These are phyloP conservation scores for Isatis lusitanica DNA, from an alignment of 441 rosid genomes.

Conservation along the genomic window DNA sequence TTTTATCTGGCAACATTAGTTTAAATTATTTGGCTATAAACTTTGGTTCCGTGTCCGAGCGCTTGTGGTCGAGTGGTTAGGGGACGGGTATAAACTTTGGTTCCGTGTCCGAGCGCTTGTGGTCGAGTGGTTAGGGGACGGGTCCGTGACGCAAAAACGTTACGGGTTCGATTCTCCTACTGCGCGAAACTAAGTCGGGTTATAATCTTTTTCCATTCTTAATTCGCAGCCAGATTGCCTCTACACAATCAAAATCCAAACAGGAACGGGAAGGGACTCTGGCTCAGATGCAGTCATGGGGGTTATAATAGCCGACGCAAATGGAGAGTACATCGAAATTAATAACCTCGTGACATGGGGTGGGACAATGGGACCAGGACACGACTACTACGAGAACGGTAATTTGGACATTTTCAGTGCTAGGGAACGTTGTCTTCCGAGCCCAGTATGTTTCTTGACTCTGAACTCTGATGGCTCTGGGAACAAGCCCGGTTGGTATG, in stretches of 20 bases:
- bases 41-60: neutral
- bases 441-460: neutral
- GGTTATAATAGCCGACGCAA: neutral
- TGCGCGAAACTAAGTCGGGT: too few species aligned
- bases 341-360: neutral
- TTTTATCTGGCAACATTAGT: neutral
- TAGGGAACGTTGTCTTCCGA: neutral
- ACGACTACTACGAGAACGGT: neutral
- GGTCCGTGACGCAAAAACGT: too few species aligned
- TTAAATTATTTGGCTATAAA: neutral
- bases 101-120: too few species aligned
- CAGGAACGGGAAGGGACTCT: neutral
- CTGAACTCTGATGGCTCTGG: neutral
- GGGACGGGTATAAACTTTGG: too few species aligned
- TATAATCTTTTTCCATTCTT: neutral
- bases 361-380: neutral
- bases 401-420: neutral
- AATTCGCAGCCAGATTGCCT: neutral
- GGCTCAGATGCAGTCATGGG: neutral
- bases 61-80: too few species aligned
- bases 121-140: too few species aligned
- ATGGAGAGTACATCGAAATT: neutral
- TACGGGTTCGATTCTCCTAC: too few species aligned
- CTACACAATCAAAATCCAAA: neutral
- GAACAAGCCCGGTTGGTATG: neutral